These are phyloP conservation scores for Purshia tridentata DNA, from an alignment of 306 rosid species.

Conservation along the genomic window DNA sequence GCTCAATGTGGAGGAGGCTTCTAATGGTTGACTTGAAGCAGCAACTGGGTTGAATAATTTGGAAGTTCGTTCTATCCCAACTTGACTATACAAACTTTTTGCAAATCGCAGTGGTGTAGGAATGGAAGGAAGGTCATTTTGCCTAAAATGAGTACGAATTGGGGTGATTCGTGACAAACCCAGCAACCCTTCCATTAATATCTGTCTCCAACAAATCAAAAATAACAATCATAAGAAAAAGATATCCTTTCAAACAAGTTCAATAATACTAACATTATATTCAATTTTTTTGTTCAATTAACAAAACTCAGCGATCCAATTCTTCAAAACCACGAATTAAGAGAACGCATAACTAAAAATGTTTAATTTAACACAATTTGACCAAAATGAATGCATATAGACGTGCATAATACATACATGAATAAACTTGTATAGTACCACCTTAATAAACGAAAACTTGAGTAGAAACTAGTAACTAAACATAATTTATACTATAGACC, in stretches of 20 bases:
- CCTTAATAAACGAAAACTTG: neutral
- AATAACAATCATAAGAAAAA: neutral
- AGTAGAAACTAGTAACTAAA: neutral
- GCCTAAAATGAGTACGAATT: constrained; percentile 12
- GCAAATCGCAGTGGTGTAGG: constrained; percentile 15
- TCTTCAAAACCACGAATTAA: neutral
- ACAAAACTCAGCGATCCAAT: neutral
- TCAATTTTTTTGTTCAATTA: neutral
- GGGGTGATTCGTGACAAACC: constrained; percentile 11
- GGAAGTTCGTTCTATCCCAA: constrained; percentile 15
- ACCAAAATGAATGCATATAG: neutral
- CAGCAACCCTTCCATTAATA: constrained; percentile 30
- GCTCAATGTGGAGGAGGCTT: constrained; percentile 27
- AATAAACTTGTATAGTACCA: neutral
- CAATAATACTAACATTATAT: neutral
- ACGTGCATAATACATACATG: neutral
- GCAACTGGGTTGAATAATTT: constrained; percentile 8
- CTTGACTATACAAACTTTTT: constrained; percentile 7
- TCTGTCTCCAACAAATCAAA: constrained; percentile 3
- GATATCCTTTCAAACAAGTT: neutral
- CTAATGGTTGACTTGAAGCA: constrained; percentile 35
- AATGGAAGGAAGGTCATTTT: neutral
- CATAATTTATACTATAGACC: neutral
- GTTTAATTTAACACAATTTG: neutral
- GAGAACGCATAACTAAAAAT: neutral